Conservation (phyloP, 2,329 filamentous ascomycete genomes). For the Ophiostoma sp. region DNA sequence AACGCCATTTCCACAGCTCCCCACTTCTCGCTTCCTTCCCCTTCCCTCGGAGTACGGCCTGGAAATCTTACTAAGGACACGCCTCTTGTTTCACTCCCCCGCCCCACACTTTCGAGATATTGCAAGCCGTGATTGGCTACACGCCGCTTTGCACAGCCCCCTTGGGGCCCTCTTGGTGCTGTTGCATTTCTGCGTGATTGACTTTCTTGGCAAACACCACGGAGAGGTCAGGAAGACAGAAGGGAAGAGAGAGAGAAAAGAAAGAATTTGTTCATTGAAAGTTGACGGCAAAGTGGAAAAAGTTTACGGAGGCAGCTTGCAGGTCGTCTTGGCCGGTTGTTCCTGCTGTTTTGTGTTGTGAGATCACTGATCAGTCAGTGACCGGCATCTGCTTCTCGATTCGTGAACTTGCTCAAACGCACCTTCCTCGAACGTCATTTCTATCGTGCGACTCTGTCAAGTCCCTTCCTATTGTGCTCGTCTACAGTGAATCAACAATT, state of each 20-base stretch:
- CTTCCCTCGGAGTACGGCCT: neutral
- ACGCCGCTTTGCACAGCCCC: slow-evolving; percentile 26
- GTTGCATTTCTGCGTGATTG: slow-evolving; percentile 27
- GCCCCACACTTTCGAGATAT: slow-evolving; percentile 12
- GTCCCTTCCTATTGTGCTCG: neutral
- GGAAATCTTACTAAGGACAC: slow-evolving; percentile 17
- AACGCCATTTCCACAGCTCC: neutral
- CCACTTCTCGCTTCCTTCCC: slow-evolving; percentile 7
- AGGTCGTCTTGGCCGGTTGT: neutral
- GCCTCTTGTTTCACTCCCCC: slow-evolving; percentile 16
- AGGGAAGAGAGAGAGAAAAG: neutral
- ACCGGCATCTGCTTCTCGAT: neutral
- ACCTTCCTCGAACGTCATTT: neutral
- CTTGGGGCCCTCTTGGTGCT: slow-evolving; percentile 15
- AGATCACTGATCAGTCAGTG: neutral
- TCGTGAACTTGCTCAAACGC: neutral
- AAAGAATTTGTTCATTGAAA: neutral
- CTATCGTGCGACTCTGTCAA: neutral
- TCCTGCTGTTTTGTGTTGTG: neutral
- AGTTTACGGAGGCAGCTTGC: neutral
- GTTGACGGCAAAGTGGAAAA: neutral
- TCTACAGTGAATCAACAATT: neutral
- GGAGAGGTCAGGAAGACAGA: too few relatives aligned
- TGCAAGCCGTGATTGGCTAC: slow-evolving; percentile 20
- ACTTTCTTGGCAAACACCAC: slow-evolving; percentile 17